Conservation (phyloP, 1,284 basidiomycete species). For the Wolfiporia cocos region DNA sequence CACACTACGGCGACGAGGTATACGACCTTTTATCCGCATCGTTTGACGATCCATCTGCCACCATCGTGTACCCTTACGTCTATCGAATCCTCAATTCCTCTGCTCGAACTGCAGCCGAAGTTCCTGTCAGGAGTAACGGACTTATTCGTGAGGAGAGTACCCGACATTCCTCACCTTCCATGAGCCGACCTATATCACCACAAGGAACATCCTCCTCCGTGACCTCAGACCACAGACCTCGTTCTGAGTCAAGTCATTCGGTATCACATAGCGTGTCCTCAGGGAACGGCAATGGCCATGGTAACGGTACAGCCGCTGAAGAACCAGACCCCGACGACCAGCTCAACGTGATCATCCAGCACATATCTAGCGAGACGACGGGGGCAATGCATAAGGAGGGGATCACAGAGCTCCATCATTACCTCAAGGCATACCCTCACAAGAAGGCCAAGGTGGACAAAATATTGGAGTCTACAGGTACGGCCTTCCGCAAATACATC, state of each 20-base stretch:
- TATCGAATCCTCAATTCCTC: slow-evolving; percentile 78
- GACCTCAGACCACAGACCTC: slow-evolving; percentile 45
- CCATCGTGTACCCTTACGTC: slow-evolving; percentile 80
- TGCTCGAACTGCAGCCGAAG: slow-evolving; percentile 36
- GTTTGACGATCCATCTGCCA: slow-evolving; percentile 79
- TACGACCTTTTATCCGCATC: slow-evolving; percentile 75
- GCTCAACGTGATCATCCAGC: slow-evolving; percentile 79
- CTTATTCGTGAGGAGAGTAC: slow-evolving; percentile 30
- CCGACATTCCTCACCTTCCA: slow-evolving; percentile 47
- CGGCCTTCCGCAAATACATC: slow-evolving; percentile 82
- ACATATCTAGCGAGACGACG: slow-evolving; percentile 85
- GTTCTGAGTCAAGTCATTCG: slow-evolving; percentile 53
- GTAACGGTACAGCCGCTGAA: slow-evolving; percentile 44
- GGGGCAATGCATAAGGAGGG: slow-evolving; percentile 83
- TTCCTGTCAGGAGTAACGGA: slow-evolving; percentile 33
- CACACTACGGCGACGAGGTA: slow-evolving; percentile 74
- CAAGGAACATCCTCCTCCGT: slow-evolving; percentile 50
- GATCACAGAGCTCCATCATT: slow-evolving; percentile 94
- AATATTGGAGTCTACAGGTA: slow-evolving; percentile 75
- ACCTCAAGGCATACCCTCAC: slow-evolving; percentile 88
- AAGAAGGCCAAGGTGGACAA: slow-evolving; percentile 84
- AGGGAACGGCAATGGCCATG: slow-evolving; percentile 38
- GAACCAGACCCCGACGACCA: slow-evolving; percentile 80
- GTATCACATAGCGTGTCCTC: slow-evolving; percentile 65
- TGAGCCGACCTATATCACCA: slow-evolving; percentile 60